A percentile compares a stretch with the other conserved stretches of the same genome.
Evolutionary conservation across 768 basidiomycete species (phyloP).

Genomic region (Mycena galericulata): DNA sequence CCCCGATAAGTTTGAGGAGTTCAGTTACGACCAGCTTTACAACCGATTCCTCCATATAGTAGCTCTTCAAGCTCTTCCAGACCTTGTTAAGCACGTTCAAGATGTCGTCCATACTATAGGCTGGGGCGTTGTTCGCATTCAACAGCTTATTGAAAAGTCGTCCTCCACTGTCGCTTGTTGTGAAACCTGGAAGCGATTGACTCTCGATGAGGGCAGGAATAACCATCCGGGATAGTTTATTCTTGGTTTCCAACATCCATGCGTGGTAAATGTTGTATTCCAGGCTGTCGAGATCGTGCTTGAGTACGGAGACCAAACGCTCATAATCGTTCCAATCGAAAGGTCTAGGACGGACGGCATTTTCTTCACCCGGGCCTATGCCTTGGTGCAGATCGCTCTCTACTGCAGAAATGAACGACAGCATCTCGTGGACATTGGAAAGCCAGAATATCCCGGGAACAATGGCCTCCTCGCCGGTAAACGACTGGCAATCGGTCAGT

Average conservation of each 20-base stretch:
- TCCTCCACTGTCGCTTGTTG: constrained; percentile 93
- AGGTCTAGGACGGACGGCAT: constrained; percentile 85
- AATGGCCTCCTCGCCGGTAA: constrained; percentile 93
- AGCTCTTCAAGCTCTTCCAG: constrained; percentile 98
- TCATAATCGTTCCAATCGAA: constrained; percentile 99
- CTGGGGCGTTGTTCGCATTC: constrained; percentile 86
- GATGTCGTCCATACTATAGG: constrained; percentile 99
- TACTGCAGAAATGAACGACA: constrained; percentile 99
- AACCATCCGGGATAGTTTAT: constrained; percentile 95
- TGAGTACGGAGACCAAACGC: constrained; percentile 94
- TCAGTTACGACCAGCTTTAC: constrained; percentile 96
- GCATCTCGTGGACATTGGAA: constrained; percentile 99
- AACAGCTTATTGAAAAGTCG: constrained; percentile 94
- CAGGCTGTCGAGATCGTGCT: constrained; percentile 96
- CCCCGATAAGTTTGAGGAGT: constrained; percentile 93
- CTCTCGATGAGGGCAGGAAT: constrained; percentile 99
- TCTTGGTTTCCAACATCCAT: constrained; percentile 99
- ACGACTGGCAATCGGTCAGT: constrained; percentile 66
- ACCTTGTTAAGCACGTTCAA: constrained; percentile 97
- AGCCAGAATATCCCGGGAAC: constrained; percentile 99
- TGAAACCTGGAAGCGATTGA: constrained; percentile 97
- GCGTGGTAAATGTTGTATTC: constrained; percentile 99
- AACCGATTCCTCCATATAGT: constrained; percentile 97
- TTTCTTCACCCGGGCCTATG: constrained; percentile 96
- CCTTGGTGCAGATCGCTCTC: constrained; percentile 99